These are phyloP conservation scores for Linum lewisii DNA, from an alignment of 345 rosid genomes.

Conservation along the genomic window DNA sequence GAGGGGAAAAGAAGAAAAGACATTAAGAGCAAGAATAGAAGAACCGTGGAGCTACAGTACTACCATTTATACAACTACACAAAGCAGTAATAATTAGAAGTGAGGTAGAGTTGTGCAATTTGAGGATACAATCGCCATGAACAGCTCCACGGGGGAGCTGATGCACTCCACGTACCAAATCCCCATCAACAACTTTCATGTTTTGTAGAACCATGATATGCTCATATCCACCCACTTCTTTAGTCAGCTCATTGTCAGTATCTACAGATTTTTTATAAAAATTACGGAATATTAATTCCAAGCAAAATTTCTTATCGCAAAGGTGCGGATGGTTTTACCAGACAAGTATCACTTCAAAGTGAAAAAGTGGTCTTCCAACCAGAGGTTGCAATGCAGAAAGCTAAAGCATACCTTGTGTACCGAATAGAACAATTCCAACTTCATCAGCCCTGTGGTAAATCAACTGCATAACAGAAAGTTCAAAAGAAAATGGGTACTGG, in stretches of 20 bases:
- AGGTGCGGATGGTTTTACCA: too few species aligned
- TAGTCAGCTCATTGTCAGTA: constrained; percentile 65
- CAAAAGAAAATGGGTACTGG: background rate
- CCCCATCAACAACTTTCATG: constrained; percentile 66
- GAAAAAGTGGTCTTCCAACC: background rate
- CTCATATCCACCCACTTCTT: constrained; percentile 81
- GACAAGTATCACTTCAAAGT: background rate
- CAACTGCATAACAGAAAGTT: constrained; percentile 41
- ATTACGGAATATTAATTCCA: too few species aligned
- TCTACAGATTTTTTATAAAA: constrained; percentile 28
- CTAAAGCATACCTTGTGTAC: constrained; percentile 55
- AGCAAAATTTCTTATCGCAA: too few species aligned
- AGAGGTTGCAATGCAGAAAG: constrained; percentile 1
- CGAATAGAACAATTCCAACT: constrained; percentile 73
- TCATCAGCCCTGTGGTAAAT: constrained; percentile 65
- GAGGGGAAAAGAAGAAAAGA: background rate
- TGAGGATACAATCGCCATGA: constrained; percentile 80
- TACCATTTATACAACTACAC: background rate
- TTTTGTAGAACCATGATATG: constrained; percentile 44
- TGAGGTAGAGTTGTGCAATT: background rate
- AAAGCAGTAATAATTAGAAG: constrained; percentile 8
- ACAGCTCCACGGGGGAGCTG: constrained; percentile 66
- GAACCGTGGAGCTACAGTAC: background rate
- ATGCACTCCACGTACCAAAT: constrained; percentile 34
- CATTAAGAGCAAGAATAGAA: background rate